Conservation (phyloP, 192 early-diverging fungal genomes). For the Podochytrium sp. region DNA sequence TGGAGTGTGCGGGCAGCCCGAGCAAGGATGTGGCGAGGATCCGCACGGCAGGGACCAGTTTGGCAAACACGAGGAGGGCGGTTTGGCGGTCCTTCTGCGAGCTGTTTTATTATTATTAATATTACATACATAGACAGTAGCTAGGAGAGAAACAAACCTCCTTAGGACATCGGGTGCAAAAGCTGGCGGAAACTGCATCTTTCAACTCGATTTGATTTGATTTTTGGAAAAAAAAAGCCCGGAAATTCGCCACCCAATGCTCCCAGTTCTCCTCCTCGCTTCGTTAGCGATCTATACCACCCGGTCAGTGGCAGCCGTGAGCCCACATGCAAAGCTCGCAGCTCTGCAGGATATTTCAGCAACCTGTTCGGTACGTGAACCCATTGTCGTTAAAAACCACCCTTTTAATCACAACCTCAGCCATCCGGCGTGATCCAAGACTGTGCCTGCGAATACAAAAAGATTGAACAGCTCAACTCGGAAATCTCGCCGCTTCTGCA, state of each 20-base stretch:
- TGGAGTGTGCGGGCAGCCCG: constrained; percentile 47
- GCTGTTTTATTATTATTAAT: too few species aligned
- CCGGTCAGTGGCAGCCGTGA: background rate
- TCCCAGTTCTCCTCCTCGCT: background rate
- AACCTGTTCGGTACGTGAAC: constrained; percentile 12
- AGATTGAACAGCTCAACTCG: constrained; percentile 64
- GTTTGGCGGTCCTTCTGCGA: background rate
- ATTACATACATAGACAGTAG: too few species aligned
- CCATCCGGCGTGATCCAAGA: constrained; percentile 39
- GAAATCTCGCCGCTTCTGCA: constrained; percentile 69
- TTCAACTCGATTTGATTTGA: background rate
- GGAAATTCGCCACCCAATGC: background rate
- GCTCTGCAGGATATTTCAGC: constrained; percentile 24
- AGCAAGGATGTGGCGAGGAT: background rate
- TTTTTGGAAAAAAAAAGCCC: background rate
- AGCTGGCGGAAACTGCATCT: constrained; percentile 9
- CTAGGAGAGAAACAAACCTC: constrained; percentile 58
- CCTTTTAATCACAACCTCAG: background rate
- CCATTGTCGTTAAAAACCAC: background rate
- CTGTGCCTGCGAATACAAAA: constrained; percentile 44
- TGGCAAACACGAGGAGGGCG: background rate
- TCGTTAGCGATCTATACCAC: too few species aligned
- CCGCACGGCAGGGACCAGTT: background rate
- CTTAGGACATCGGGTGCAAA: constrained; percentile 18
- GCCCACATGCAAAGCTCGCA: background rate